These are phyloP conservation scores for Teunomyces aglyptinius DNA, from an alignment of 805 yeast genomes.

Conservation along the genomic window DNA sequence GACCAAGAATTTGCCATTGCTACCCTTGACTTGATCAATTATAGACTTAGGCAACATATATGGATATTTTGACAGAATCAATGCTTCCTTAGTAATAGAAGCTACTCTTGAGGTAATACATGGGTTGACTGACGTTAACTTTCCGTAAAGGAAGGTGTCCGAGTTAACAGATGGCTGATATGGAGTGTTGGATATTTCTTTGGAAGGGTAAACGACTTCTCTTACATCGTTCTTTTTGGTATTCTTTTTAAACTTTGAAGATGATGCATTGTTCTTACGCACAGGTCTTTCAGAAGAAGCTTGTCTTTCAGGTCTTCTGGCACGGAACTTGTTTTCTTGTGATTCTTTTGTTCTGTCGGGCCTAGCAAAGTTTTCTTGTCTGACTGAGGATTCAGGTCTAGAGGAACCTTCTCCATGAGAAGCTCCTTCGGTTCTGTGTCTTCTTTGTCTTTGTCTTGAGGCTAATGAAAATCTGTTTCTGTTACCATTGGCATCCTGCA, in stretches of 20 bases:
- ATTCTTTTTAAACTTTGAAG: constrained; percentile 1
- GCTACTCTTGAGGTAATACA: constrained; percentile 34
- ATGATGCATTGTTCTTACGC: constrained; percentile 4
- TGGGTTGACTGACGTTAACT: constrained; percentile 29
- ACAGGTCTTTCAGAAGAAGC: not conserved
- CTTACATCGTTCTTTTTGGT: not conserved
- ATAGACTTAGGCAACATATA: constrained; percentile 35
- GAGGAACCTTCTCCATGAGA: constrained; percentile 3
- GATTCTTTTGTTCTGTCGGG: not conserved
- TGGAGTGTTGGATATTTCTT: constrained; percentile 9
- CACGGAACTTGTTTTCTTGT: not conserved
- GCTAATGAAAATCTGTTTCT: not conserved
- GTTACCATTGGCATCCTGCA: not conserved
- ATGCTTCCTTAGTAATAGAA: constrained; percentile 38
- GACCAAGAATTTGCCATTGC: constrained; percentile 30
- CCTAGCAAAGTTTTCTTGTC: not conserved
- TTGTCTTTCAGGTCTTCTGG: constrained; percentile 7
- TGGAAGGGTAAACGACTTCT: constrained; percentile 5
- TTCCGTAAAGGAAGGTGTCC: constrained; percentile 38
- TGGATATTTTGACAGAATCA: constrained; percentile 41
- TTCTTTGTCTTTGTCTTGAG: constrained; percentile 5
- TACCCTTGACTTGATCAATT: constrained; percentile 22
- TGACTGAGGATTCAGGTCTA: not conserved
- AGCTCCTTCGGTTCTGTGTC: constrained; percentile 2
- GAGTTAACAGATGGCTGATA: constrained; percentile 20